phyloP scores from a whole-genome alignment of 768 basidiomycete species.

The Hortiboletus flavorubellus region DNA sequence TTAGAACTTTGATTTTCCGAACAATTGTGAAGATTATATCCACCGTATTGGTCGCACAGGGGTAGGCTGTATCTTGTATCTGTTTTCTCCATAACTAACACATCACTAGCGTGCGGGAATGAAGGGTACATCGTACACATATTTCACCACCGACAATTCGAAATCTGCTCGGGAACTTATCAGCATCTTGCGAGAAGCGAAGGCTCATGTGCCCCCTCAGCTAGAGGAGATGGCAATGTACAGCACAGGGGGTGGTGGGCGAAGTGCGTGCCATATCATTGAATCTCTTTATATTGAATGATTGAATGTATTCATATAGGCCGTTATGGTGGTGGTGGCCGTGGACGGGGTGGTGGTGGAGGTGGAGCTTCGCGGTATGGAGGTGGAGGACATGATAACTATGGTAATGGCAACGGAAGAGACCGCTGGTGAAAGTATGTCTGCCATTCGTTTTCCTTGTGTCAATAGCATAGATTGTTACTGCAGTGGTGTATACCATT shows the following conservation, averaged over 20 bases:
- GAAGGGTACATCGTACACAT: conserved; percentile 92
- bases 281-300: neutral
- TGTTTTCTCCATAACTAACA: conserved; percentile 13
- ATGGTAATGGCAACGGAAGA: conserved; percentile 22
- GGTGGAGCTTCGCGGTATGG: conserved; percentile 21
- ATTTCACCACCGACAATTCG: conserved; percentile 95
- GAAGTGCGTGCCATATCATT: conserved; percentile 44
- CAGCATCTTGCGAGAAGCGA: conserved; percentile 81
- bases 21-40: conserved; percentile 97
- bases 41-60: conserved; percentile 99
- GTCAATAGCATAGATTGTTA: conserved; percentile 20
- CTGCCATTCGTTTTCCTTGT: conserved; percentile 2
- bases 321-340: conserved; percentile 54
- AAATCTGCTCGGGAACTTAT: conserved; percentile 93
- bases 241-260: conserved; percentile 66
- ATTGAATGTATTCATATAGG: conserved; percentile 36
- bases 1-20: conserved; percentile 96
- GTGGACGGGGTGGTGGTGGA: conserved; percentile 25
- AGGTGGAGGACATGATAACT: conserved; percentile 21
- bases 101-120: conserved; percentile 73
- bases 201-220: conserved; percentile 81
- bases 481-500: conserved; percentile 24
- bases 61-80: conserved; percentile 39
- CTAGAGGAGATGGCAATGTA: conserved; percentile 92
- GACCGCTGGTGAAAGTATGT: conserved; percentile 22